Evolutionary conservation across 176 grass and related monocot species (phyloP).

Genomic region (Pontederia paniculata): DNA sequence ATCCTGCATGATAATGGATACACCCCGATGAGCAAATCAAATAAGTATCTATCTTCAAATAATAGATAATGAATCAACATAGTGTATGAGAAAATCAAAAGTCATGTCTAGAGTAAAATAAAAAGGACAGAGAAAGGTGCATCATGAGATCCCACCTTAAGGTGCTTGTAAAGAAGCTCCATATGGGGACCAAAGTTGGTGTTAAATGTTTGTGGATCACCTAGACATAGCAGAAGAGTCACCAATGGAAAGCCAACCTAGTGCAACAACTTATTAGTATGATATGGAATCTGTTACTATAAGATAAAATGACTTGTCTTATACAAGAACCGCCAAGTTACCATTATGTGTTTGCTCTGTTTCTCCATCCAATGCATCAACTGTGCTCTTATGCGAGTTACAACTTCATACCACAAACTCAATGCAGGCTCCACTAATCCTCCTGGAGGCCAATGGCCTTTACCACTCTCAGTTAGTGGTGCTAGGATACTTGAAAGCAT

Average conservation of each 20-base stretch:
- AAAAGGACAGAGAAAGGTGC: neutral
- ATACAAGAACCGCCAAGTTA: slow-evolving; percentile 40
- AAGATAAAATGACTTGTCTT: slow-evolving; percentile 11
- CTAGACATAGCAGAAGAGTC: slow-evolving; percentile 85
- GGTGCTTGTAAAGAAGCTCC: slow-evolving; percentile 93
- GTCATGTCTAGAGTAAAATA: neutral
- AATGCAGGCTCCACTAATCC: slow-evolving; percentile 83
- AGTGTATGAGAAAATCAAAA: too few species aligned
- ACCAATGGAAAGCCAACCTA: slow-evolving; percentile 94
- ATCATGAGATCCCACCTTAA: slow-evolving; percentile 43
- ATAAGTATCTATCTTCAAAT: neutral
- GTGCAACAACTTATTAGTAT: slow-evolving; percentile 9
- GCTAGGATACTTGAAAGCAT: slow-evolving; percentile 98
- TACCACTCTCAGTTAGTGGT: slow-evolving; percentile 75
- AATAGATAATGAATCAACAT: too few species aligned
- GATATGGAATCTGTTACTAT: neutral
- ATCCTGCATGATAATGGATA: slow-evolving; percentile 42
- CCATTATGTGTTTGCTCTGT: slow-evolving; percentile 88
- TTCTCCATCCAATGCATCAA: slow-evolving; percentile 97
- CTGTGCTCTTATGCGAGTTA: slow-evolving; percentile 73
- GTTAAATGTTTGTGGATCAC: slow-evolving; percentile 76
- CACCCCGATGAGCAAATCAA: slow-evolving; percentile 24
- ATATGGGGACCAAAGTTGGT: slow-evolving; percentile 55
- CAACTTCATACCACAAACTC: slow-evolving; percentile 89
- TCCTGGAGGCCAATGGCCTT: slow-evolving; percentile 78